Evolutionary conservation across 1,139 yeast genomes (phyloP).

Genomic region (Hanseniaspora uvarum): DNA sequence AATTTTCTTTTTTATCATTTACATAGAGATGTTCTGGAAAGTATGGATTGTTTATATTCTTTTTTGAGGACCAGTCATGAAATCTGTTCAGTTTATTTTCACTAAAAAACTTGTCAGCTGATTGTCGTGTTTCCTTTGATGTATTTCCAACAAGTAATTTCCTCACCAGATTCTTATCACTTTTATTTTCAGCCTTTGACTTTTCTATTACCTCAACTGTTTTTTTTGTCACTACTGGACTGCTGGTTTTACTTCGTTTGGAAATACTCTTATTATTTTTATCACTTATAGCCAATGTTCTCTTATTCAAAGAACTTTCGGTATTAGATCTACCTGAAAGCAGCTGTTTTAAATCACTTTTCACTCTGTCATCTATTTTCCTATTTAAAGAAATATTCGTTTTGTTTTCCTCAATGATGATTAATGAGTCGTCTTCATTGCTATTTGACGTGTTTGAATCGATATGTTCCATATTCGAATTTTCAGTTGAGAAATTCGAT

Average conservation of each 20-base stretch:
- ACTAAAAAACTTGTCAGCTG: background rate
- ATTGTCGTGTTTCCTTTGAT: background rate
- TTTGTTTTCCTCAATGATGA: background rate
- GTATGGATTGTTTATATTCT: background rate
- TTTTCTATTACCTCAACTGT: background rate
- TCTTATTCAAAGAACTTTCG: background rate
- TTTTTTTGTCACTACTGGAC: background rate
- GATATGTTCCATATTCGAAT: background rate
- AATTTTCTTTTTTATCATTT: background rate
- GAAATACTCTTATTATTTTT: background rate
- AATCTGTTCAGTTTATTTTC: conserved; percentile 11
- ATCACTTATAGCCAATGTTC: background rate
- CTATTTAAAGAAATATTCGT: background rate
- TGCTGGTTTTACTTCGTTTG: background rate
- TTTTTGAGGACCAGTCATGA: conserved; percentile 10
- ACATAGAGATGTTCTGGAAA: background rate
- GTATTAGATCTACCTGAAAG: background rate
- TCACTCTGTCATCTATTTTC: background rate
- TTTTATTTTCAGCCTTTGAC: background rate
- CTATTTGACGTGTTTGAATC: background rate
- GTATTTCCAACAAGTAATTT: conserved; percentile 1
- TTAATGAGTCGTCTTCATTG: background rate
- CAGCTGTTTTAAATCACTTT: conserved; percentile 2
- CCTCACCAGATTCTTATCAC: background rate
- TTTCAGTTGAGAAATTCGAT: background rate